phyloP scores from a whole-genome alignment of 1,139 yeast genomes.

The Candida gigantensis region DNA sequence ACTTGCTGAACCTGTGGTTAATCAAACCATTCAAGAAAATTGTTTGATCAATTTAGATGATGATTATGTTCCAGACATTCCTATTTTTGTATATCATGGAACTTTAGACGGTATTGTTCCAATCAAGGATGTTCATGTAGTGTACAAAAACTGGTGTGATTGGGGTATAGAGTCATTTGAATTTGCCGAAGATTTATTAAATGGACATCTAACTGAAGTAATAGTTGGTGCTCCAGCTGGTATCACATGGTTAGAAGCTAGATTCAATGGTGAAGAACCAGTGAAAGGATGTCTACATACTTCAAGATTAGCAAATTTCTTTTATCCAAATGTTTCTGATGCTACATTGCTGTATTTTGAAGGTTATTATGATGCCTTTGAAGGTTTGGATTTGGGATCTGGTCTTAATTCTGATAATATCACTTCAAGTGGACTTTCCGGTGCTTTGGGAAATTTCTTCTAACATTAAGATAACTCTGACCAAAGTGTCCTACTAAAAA shows the following conservation, averaged over 20 bases:
- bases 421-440: background rate
- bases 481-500: no score
- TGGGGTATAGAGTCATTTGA: slow-evolving; percentile 32
- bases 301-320: slow-evolving; percentile 23
- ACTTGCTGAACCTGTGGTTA: slow-evolving; percentile 18
- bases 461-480: background rate
- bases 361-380: background rate
- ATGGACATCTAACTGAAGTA: slow-evolving; percentile 31
- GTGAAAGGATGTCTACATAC: slow-evolving; percentile 30
- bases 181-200: slow-evolving; percentile 24
- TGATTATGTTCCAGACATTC: slow-evolving; percentile 26
- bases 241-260: slow-evolving; percentile 25
- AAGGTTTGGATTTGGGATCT: background rate
- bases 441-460: background rate
- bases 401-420: slow-evolving; percentile 1
- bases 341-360: slow-evolving; percentile 2
- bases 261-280: slow-evolving; percentile 22
- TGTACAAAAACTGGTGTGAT: slow-evolving; percentile 33
- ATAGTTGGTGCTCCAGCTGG: slow-evolving; percentile 33
- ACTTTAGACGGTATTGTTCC: slow-evolving; percentile 31
- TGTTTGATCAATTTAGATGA: slow-evolving; percentile 21
- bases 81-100: slow-evolving; percentile 38
- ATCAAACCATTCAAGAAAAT: slow-evolving; percentile 20
- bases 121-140: slow-evolving; percentile 23
- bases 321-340: slow-evolving; percentile 19